Evolutionary conservation across 495 filamentous ascomycete genomes (phyloP), one percentile per base, ranked within the genome.

Genomic region (Lophium mytilinum): DNA sequence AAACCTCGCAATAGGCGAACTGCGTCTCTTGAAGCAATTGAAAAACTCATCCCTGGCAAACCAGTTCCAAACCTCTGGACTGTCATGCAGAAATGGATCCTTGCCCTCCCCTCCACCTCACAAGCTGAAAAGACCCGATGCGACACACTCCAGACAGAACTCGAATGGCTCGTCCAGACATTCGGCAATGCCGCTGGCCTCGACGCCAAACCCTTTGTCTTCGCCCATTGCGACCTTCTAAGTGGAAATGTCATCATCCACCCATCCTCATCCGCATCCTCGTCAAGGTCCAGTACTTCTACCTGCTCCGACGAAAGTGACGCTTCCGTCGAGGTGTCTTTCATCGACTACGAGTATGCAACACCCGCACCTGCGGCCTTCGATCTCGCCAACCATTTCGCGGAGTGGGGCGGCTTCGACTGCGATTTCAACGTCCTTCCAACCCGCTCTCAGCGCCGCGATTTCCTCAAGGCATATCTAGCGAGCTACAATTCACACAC

Each of bases 351-450:
- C 74, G 93, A 99, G 73, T 74, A 75, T 53, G 89, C 92, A 9
- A 90, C 89, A 0, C 90, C 94, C 1, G 90, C 90, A 8, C 93
- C 94, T 0, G 88, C 91, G 12, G 89, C 93, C n/a, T 99, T 99
- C 70, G 93, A 99, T 69, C 82, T 99, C 55, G 85, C 93, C n/a
- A 99, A 99, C 76, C 93, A 99, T 76, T 92, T 99, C 68, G 89
- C 94, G 41, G 93, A 99, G 75, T 99, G 93, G 92, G 91, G 85
- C 52, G 93, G 93, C 55, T 95, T 95, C 66, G 88, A 93, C 61
- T 99, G 93, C 78, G 90, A 99, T 69, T 89, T 83, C 71, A 82
- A 73, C 60, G 83, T 85, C 66, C 78, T 96, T 41, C 93, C 93
- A 2, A 94, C 91, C 0, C 79, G 79, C 52, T 74, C 83, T 7